phyloP scores from a whole-genome alignment of 805 yeast genomes.

The Ogataea glucozyma region DNA sequence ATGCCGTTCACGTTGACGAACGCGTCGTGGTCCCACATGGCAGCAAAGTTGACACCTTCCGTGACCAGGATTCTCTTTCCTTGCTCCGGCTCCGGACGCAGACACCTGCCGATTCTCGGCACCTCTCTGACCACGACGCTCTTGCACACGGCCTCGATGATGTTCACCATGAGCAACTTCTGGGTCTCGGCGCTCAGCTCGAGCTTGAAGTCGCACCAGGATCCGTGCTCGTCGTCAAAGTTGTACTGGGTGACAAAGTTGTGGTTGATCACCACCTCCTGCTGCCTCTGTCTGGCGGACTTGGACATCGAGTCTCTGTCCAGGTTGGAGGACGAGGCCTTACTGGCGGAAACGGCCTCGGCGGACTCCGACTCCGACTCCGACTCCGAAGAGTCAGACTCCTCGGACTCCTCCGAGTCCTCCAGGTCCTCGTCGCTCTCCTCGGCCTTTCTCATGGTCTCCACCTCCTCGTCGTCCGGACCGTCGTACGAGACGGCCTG shows the following conservation, averaged over 20 bases:
- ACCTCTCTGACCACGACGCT: slow-evolving; percentile 91
- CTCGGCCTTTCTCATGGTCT: slow-evolving; percentile 82
- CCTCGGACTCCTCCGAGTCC: slow-evolving; percentile 37
- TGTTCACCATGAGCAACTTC: slow-evolving; percentile 95
- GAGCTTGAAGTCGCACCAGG: slow-evolving; percentile 90
- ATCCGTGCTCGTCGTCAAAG: slow-evolving; percentile 85
- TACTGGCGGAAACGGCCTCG: neutral
- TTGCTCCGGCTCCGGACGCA: slow-evolving; percentile 71
- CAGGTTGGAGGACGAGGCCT: slow-evolving; percentile 12
- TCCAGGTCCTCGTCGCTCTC: slow-evolving; percentile 64
- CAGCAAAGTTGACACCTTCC: slow-evolving; percentile 96
- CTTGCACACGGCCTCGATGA: slow-evolving; percentile 89
- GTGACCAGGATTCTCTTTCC: slow-evolving; percentile 82
- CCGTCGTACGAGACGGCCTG: slow-evolving; percentile 92
- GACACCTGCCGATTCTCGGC: slow-evolving; percentile 87
- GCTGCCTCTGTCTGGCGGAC: slow-evolving; percentile 80
- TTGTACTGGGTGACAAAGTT: slow-evolving; percentile 74
- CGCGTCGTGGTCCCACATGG: slow-evolving; percentile 98
- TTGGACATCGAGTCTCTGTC: slow-evolving; percentile 45
- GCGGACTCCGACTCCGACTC: slow-evolving; percentile 35
- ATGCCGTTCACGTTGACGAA: slow-evolving; percentile 89
- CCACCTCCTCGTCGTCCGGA: slow-evolving; percentile 94
- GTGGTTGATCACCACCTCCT: slow-evolving; percentile 73
- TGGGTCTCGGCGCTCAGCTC: slow-evolving; percentile 84
- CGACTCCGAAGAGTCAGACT: slow-evolving; percentile 40